Evolutionary conservation across 176 grass and related monocot species (phyloP), one percentile per base, ranked within the genome.

Genomic region (Saccharum spontaneum): DNA sequence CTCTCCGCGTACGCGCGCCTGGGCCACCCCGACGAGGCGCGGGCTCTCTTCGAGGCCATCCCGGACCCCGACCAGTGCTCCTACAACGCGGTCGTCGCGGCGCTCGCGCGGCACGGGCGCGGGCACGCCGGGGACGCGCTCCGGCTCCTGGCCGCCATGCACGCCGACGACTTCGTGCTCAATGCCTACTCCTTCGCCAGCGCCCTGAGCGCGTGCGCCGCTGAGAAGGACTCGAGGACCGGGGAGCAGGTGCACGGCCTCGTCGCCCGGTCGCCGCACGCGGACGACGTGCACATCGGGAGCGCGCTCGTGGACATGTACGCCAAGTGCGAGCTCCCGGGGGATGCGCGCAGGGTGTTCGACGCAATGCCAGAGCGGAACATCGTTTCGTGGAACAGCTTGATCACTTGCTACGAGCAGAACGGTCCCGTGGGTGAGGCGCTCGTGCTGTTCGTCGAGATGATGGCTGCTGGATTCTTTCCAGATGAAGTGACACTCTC

Each of bases 261-360:
- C 43, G 85, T 90, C 15, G 40, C 38, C 16, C 79, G 79, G 67
- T 87, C 84, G 34, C 67, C 63, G 22, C 79, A 83, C 34, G 66
- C 46, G 50, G 17, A 18, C 39, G 89, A 83, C 54, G 89, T 90
- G 66, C 82, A 83, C 70, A 90, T 90, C 28, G 91, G 96, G 33
- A 98, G 91, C 66, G 89, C 93, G 33, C 87, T 95, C 39, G 91
- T 95, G 71, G 93, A 98, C 88, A 96, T 98, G 97, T 98, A 98
- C 38, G 97, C 91, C 46, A 98, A 96, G 84, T 92, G 91, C 87
- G 97, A 76, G 84, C 70, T 67, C 22, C 89, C 84, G 6, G 69
- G n/a, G 75, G 79, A 83, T 18, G 89, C 89, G 1, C 41, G n/a
- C 7, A 83, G 57, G 72, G 80, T 87, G 33, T 90, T 90, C 30